Base-by-base conservation (phyloP, 106 monocot species). In the Dendrobium nobile region DNA sequence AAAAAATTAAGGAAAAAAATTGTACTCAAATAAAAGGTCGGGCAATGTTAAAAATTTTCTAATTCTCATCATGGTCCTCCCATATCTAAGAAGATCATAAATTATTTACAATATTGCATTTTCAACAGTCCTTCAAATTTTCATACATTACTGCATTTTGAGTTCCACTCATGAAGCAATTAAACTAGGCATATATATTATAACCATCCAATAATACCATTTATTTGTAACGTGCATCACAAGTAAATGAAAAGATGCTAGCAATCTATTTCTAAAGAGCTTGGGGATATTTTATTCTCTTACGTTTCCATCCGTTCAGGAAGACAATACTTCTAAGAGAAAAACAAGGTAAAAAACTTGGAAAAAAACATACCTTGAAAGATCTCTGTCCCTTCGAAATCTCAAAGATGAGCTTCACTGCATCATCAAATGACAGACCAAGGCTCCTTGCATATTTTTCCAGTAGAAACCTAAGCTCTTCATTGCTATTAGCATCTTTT, bases 361-460 rank as follows among this genome's bases (percentile, higher is more conserved):
- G 28, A 68, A 48, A 27, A 27, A 54, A 41, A 54, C 27, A 74
- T 78, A 98, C 98, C 95, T 95, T 91, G 48, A 88, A 77, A 13
- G 89, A 87, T 27, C 84, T 93, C 44, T 81, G 79, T 9, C 86
- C 89, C 9, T 84, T 79, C 10, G 84, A 89, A 48, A 87, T 82
- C n/a, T 77, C 87, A 78, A 83, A 54, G 75, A 88, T 85, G 9
- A 80, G 55, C 27, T 81, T 65, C 37, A 85, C 78, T 20, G 95
- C 95, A 81, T 93, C 92, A 81, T 92, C 90, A 75, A 96, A 85
- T 7, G 92, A 75, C 79, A 82, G 75, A 45, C 90, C 87, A 9
- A 89, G 41, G 42, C 56, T 90, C 8, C 58, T 76, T 43, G 92
- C 87, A 72, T 89, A 94, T 80, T 80, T 84, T 75, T 94, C 89